phyloP scores from a whole-genome alignment of 208 protist genomes.

The Acanthamoeba culbertsoni region DNA sequence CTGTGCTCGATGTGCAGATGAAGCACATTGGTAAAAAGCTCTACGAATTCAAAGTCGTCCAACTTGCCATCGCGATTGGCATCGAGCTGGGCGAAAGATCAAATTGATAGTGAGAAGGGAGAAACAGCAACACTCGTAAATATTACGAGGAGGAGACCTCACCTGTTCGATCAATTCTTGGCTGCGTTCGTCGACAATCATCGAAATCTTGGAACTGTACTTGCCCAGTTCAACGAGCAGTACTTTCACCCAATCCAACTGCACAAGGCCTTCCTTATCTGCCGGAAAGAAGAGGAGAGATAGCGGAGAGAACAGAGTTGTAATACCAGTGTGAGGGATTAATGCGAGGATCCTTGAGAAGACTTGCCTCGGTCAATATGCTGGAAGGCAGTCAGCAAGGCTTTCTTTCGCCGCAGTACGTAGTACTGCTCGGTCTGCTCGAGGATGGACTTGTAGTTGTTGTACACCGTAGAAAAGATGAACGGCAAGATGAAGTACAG shows the following conservation, averaged over 20 bases:
- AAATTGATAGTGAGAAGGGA: neutral
- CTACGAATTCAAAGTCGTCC: neutral
- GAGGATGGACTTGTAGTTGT: constrained; percentile 35
- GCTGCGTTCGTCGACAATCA: neutral
- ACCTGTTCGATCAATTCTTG: neutral
- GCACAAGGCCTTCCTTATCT: neutral
- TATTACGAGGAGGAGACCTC: neutral
- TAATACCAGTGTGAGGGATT: neutral
- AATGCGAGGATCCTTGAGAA: neutral
- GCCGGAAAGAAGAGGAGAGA: neutral
- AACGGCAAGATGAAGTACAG: constrained; percentile 29
- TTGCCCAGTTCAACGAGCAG: constrained; percentile 15
- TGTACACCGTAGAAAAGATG: constrained; percentile 41
- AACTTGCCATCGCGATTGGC: neutral
- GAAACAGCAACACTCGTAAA: neutral
- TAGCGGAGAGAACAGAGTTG: neutral
- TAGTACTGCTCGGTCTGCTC: constrained; percentile 23
- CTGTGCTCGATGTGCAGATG: neutral
- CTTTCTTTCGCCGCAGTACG: neutral
- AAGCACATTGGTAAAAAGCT: neutral
- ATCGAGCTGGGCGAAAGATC: neutral
- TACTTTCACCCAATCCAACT: neutral
- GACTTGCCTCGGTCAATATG: neutral
- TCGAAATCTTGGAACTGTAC: constrained; percentile 24
- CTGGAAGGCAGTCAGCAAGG: neutral